Percentiles rank a stretch among this genome's conserved stretches.
phyloP scores from a whole-genome alignment of 1,284 basidiomycete species.

The Cutaneotrichosporon sp. region DNA sequence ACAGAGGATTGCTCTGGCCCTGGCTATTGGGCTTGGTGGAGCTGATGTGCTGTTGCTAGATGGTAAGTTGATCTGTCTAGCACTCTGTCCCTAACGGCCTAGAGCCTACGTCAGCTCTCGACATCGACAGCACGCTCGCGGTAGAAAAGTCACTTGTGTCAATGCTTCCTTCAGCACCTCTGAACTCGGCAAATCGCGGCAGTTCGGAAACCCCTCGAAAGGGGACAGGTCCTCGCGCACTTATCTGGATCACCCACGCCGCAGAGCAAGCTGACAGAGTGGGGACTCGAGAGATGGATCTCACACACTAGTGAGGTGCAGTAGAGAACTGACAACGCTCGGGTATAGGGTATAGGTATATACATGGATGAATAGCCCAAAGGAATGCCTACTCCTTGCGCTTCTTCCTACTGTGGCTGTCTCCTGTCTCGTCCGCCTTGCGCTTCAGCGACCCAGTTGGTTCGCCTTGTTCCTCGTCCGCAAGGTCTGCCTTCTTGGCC shows the following conservation, averaged over 20 bases:
- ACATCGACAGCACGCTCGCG: slow-evolving; percentile 58
- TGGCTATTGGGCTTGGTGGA: slow-evolving; percentile 63
- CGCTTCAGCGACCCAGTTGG: slow-evolving; percentile 19
- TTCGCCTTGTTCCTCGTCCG: slow-evolving; percentile 17
- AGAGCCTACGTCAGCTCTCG: slow-evolving; percentile 85
- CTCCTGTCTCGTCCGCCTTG: slow-evolving; percentile 26
- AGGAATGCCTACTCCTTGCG: slow-evolving; percentile 29
- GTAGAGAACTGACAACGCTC: background rate
- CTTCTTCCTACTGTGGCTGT: slow-evolving; percentile 21
- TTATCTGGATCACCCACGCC: slow-evolving; percentile 83
- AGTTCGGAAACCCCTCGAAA: slow-evolving; percentile 9
- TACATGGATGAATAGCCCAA: background rate
- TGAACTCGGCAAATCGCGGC: background rate
- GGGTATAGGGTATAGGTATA: background rate
- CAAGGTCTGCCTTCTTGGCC: slow-evolving; percentile 25
- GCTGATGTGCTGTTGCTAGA: slow-evolving; percentile 78
- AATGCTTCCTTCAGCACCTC: slow-evolving; percentile 48
- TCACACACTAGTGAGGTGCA: slow-evolving; percentile 12
- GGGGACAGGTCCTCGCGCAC: slow-evolving; percentile 54
- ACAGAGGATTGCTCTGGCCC: slow-evolving; percentile 70
- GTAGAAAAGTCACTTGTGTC: slow-evolving; percentile 62
- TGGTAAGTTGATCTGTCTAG: slow-evolving; percentile 54
- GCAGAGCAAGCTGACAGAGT: slow-evolving; percentile 68
- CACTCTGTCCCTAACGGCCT: slow-evolving; percentile 6
- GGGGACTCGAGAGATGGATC: slow-evolving; percentile 55